phyloP scores from a whole-genome alignment of 148 eudicot genomes.

The Amaranthus hypochondriacus region DNA sequence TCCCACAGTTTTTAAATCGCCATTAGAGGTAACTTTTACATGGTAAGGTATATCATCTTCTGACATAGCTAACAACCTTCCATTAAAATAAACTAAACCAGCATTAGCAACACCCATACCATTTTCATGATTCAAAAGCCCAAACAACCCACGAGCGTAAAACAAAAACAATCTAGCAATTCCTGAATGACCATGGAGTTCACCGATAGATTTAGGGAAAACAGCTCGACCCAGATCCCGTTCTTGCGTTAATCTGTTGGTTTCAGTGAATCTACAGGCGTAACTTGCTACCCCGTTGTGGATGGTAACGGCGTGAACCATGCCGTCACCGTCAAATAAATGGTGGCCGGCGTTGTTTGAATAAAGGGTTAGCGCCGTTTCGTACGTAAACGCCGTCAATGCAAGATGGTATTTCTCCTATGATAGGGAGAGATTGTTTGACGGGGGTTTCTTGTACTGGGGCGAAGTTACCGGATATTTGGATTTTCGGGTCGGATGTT shows the following conservation, averaged over 20 bases:
- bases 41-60: constrained; percentile 79
- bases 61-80: constrained; percentile 65
- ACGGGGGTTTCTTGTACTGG: constrained; percentile 61
- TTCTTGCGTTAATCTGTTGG: constrained; percentile 56
- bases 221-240: constrained; percentile 47
- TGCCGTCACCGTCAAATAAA: constrained; percentile 80
- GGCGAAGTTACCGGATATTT: constrained; percentile 70
- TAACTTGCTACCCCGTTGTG: constrained; percentile 39
- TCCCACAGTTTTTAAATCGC: constrained; percentile 60
- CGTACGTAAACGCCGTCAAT: constrained; percentile 62
- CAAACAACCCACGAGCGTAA: constrained; percentile 43
- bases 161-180: constrained; percentile 49
- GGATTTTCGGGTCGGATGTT: constrained; percentile 56
- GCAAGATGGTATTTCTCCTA: constrained; percentile 43
- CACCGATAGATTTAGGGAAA: constrained; percentile 73
- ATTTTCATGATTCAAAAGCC: constrained; percentile 35
- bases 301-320: constrained; percentile 63
- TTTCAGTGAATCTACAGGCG: constrained; percentile 71
- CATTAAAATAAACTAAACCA: constrained; percentile 59
- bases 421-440: constrained; percentile 24
- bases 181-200: constrained; percentile 70
- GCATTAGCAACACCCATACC: constrained; percentile 86
- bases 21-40: constrained; percentile 37
- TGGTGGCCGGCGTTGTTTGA: constrained; percentile 66
- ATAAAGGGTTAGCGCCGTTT: constrained; percentile 72